Evolutionary conservation across 2,329 filamentous ascomycete genomes (phyloP), one percentile per base, ranked within the genome.

Genomic region (Fusarium albosuccineum): DNA sequence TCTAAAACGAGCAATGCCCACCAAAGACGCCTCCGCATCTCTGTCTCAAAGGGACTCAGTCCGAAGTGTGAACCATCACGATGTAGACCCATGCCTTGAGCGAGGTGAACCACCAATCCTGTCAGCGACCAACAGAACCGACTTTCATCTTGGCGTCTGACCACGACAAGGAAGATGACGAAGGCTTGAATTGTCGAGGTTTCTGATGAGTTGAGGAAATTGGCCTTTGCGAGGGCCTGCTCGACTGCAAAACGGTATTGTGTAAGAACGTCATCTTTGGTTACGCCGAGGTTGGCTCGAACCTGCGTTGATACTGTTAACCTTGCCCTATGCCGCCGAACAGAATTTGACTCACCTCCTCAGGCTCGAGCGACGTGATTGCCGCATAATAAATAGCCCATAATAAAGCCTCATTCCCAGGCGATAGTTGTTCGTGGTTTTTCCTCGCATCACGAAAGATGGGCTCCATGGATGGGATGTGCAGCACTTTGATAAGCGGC

Each of bases 401-500:
- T 71, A 91, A 82, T 10, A 92, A 76, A 1, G 89, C 88, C 71
- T 91, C 88, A 6, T 88, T 79, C 0, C 80, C 81, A 1, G 86
- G 82, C 0, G 81, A 83, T 2, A 93, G 81, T 33, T 82, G 86
- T 42, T 87, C 83, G 16, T 89, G 80, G 56, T 89, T 86, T 39
- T 83, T 84, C 36, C 87, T 83, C 2, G 89, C 83, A n/a, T 87
- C 83, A 16, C 88, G 83, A 37, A 93, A 83, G 1, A 87, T 81
- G 29, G 84, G 83, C 59, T 87, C 87, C 74, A 89, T 85, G 3
- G 89, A 89, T 1, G 91, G 91, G 0, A 91, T 81, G 74, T 94
- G 92, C 8, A 93, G 74, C 11, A 93, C 82, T 74, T 92, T 93
- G 70, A 91, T 82, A 9, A 93, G 77, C 0, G 91, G 89, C 70